Evolutionary conservation across 129 eudicot species (phyloP).

Genomic region (Artemisia argyi): DNA sequence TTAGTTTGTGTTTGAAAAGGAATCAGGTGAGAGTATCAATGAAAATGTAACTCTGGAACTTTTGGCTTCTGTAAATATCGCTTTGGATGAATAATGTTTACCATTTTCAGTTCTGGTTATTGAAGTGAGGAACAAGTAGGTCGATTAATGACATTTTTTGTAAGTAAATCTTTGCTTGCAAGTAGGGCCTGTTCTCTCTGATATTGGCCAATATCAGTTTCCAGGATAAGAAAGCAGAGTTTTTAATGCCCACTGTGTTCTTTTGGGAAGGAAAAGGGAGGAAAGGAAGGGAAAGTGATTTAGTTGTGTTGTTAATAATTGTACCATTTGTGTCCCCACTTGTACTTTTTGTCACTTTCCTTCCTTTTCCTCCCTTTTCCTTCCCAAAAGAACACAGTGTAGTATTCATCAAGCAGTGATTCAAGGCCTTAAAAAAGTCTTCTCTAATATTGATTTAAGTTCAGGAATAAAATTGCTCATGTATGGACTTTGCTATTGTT

Average conservation of each 20-base stretch:
- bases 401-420: neutral
- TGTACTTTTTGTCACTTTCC: no score
- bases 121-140: neutral
- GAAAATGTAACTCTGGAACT: neutral
- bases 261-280: no score
- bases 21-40: neutral
- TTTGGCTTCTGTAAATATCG: neutral
- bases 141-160: constrained; percentile 3
- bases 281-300: no score
- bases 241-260: neutral
- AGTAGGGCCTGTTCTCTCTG: constrained; percentile 3
- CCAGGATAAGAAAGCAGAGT: neutral
- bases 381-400: no score
- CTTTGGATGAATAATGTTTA: neutral
- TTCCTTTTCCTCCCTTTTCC: no score
- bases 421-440: neutral
- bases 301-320: no score
- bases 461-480: constrained; percentile 6
- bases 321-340: no score
- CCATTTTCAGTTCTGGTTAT: constrained; percentile 11
- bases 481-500: neutral
- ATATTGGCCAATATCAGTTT: neutral
- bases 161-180: neutral
- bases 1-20: neutral
- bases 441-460: neutral